A percentile compares a stretch with the other conserved stretches of the same genome.
Conservation (phyloP, 805 yeast species). For the Lipomyces sp. region DNA sequence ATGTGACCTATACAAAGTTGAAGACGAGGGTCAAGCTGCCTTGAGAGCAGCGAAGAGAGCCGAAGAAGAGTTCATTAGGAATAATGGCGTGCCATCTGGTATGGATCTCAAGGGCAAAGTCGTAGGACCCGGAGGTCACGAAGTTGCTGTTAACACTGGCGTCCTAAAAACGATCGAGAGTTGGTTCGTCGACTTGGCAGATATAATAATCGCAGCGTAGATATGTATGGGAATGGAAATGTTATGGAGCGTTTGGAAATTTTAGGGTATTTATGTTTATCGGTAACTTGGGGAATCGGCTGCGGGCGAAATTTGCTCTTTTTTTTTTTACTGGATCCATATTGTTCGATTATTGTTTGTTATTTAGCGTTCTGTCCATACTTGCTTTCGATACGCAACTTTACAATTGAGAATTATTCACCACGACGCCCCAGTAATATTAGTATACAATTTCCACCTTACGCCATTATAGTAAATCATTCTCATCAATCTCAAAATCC, state of each 20-base stretch:
- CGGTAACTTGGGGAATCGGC: not conserved
- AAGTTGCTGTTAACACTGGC: constrained; percentile 3
- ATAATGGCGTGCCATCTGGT: constrained; percentile 30
- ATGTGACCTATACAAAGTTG: constrained; percentile 37
- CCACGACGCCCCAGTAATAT: not conserved
- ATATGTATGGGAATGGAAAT: not conserved
- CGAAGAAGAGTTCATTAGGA: constrained; percentile 29
- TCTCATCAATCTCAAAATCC: constrained; percentile 3
- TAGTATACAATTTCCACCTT: not conserved
- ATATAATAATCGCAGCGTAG: constrained; percentile 21
- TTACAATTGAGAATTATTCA: not conserved
- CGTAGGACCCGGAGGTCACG: constrained; percentile 26
- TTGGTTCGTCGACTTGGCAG: constrained; percentile 15
- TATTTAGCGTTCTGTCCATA: not conserved
- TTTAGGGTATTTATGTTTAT: not conserved
- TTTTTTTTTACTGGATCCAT: not conserved
- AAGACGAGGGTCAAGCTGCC: constrained; percentile 31
- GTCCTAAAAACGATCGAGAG: constrained; percentile 6
- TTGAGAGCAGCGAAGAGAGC: constrained; percentile 35
- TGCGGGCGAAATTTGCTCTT: not conserved
- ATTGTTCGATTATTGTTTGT: not conserved
- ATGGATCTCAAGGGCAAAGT: constrained; percentile 18
- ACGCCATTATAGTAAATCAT: not conserved
- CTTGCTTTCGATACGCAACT: not conserved
- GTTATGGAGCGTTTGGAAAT: not conserved